These are phyloP conservation scores for Cyberlindnera euphorbiae DNA, from an alignment of 805 yeast genomes.

Conservation along the genomic window DNA sequence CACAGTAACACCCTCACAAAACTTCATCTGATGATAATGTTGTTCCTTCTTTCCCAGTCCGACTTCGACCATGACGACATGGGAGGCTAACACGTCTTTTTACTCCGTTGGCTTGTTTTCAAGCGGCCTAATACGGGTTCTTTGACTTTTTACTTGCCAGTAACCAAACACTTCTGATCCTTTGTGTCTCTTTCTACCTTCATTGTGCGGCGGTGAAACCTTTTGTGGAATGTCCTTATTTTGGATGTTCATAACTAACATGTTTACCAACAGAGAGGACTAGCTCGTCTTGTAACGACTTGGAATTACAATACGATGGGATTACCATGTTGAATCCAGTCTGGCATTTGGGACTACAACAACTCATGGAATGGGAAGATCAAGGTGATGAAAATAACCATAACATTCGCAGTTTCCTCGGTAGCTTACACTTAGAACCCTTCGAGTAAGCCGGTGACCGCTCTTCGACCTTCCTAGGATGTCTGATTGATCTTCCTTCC, in stretches of 20 bases:
- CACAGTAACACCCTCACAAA: not conserved
- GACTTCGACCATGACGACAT: slow-evolving; percentile 90
- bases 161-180: slow-evolving; percentile 59
- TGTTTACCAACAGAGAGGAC: slow-evolving; percentile 10
- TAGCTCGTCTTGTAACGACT: slow-evolving; percentile 8
- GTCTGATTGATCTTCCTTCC: slow-evolving; percentile 55
- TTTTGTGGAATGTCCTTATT: too few species aligned
- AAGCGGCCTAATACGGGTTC: slow-evolving; percentile 28
- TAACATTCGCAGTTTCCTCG: slow-evolving; percentile 96
- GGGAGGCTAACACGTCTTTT: slow-evolving; percentile 40
- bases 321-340: not conserved
- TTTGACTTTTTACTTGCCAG: slow-evolving; percentile 84
- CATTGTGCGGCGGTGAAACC: not conserved
- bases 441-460: slow-evolving; percentile 80
- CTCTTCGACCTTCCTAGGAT: slow-evolving; percentile 85
- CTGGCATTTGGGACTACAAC: too few species aligned
- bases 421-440: slow-evolving; percentile 86
- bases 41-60: slow-evolving; percentile 88
- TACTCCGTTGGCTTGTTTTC: slow-evolving; percentile 25
- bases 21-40: slow-evolving; percentile 37
- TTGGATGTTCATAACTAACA: too few species aligned
- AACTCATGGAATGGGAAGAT: slow-evolving; percentile 1
- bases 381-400: slow-evolving; percentile 71
- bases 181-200: slow-evolving; percentile 2
- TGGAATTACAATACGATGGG: not conserved